phyloP scores from a whole-genome alignment of 225 moss, liverwort and hornwort species.

The Pseudisothecium myosuroides region DNA sequence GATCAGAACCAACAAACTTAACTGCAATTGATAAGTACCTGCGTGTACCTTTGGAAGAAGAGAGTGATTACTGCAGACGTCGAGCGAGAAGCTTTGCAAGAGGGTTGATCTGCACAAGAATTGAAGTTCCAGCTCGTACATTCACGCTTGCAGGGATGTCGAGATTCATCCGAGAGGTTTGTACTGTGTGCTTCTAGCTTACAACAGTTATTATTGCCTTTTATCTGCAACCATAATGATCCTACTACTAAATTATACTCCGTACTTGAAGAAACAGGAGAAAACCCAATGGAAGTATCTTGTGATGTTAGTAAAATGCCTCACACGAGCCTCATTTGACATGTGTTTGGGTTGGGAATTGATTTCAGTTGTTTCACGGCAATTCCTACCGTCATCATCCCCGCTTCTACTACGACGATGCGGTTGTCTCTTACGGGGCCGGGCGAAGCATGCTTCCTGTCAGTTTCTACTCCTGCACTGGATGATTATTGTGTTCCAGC shows the following conservation, averaged over 20 bases:
- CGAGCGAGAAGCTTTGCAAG: background rate
- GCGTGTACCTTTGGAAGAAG: background rate
- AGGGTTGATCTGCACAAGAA: background rate
- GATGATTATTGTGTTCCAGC: background rate
- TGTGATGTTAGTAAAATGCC: background rate
- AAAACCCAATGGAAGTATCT: background rate
- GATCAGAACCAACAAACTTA: background rate
- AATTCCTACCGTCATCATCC: constrained; percentile 34
- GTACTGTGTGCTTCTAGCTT: background rate
- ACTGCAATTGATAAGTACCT: background rate
- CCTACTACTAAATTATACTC: background rate
- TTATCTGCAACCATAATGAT: background rate
- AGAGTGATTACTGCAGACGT: background rate
- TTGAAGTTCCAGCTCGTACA: background rate
- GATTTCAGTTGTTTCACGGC: constrained; percentile 37
- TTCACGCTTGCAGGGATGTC: constrained; percentile 12
- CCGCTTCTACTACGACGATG: constrained; percentile 44
- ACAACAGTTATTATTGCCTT: background rate
- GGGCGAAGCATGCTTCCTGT: constrained; percentile 43
- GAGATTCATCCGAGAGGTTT: constrained; percentile 28
- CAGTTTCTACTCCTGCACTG: background rate
- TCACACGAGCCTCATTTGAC: background rate
- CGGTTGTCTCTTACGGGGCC: constrained; percentile 30
- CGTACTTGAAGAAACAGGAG: background rate
- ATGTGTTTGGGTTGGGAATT: background rate